Evolutionary conservation across 768 basidiomycete genomes (phyloP).

Genomic region (Coprinellus micaceus): DNA sequence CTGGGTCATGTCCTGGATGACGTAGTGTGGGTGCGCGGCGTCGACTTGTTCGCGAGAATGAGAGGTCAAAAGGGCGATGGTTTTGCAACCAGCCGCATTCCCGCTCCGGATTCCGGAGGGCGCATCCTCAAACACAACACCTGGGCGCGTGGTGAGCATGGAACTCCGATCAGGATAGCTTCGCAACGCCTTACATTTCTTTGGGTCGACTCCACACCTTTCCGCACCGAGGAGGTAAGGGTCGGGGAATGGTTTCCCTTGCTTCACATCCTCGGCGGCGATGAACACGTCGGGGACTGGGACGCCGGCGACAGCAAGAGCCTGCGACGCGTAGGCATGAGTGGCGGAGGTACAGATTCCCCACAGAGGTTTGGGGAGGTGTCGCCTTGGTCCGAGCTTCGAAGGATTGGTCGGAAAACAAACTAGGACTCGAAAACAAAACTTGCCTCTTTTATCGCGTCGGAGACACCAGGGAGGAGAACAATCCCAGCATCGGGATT

Average conservation of each 20-base stretch:
- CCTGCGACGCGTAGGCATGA: slow-evolving; percentile 65
- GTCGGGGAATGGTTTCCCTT: slow-evolving; percentile 87
- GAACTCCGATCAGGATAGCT: no score
- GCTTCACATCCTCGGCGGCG: slow-evolving; percentile 74
- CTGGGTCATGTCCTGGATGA: slow-evolving; percentile 73
- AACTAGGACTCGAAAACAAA: background rate
- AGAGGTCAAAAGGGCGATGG: slow-evolving; percentile 78
- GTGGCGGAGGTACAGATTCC: slow-evolving; percentile 89
- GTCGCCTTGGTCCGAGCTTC: slow-evolving; percentile 35
- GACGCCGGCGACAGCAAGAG: slow-evolving; percentile 63
- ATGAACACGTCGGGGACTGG: slow-evolving; percentile 73
- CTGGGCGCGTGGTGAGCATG: slow-evolving; percentile 27
- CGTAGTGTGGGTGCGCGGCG: slow-evolving; percentile 57
- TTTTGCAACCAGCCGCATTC: slow-evolving; percentile 76
- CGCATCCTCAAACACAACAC: slow-evolving; percentile 90
- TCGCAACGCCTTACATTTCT: slow-evolving; percentile 49
- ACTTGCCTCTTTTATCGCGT: slow-evolving; percentile 55
- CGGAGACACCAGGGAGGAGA: slow-evolving; percentile 65
- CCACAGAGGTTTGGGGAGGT: slow-evolving; percentile 65
- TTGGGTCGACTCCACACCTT: slow-evolving; percentile 58
- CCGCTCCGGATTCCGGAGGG: slow-evolving; percentile 83
- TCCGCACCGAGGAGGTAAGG: slow-evolving; percentile 87
- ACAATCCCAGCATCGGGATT: slow-evolving; percentile 62
- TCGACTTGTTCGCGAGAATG: slow-evolving; percentile 69
- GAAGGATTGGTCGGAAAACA: background rate